A percentile compares a stretch with the other conserved stretches of the same genome.
phyloP scores from a whole-genome alignment of 805 yeast genomes.

The Teunomyces panamensis region DNA sequence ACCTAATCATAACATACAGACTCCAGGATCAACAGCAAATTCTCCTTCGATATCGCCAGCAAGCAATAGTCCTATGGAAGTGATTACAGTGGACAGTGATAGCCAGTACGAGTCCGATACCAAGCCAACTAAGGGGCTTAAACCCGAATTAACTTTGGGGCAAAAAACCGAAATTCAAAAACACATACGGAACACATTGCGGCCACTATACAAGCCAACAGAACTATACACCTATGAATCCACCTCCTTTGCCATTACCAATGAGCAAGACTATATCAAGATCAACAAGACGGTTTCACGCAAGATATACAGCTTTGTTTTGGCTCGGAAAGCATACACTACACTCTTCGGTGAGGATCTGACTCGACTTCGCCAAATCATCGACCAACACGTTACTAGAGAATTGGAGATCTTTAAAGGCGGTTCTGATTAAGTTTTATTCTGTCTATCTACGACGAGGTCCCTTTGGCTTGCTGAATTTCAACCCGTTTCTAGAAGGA shows the following conservation, averaged over 20 bases:
- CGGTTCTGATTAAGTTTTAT: background rate
- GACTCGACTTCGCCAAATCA: constrained; percentile 17
- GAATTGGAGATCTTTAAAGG: constrained; percentile 13
- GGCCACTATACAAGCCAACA: constrained; percentile 42
- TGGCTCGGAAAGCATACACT: constrained; percentile 2
- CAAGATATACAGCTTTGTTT: constrained; percentile 44
- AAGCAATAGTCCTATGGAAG: constrained; percentile 8
- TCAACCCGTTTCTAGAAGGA: constrained; percentile 21
- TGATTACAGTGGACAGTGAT: constrained; percentile 4
- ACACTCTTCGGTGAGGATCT: constrained; percentile 17
- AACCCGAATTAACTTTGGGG: constrained; percentile 25
- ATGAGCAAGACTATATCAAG: constrained; percentile 48
- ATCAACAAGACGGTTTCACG: constrained; percentile 65
- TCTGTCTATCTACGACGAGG: constrained; percentile 50
- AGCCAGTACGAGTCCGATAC: constrained; percentile 9
- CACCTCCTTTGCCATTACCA: constrained; percentile 21
- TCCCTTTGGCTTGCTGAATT: constrained; percentile 62
- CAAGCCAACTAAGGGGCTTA: background rate
- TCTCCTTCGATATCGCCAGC: constrained; percentile 8
- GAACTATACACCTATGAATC: constrained; percentile 13
- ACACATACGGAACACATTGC: constrained; percentile 50
- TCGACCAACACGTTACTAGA: constrained; percentile 21
- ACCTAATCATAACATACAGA: background rate
- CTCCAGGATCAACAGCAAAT: constrained; percentile 4
- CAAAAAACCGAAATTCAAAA: constrained; percentile 59